phyloP scores from a whole-genome alignment of 805 yeast genomes.

The Teunomyces atbi region DNA sequence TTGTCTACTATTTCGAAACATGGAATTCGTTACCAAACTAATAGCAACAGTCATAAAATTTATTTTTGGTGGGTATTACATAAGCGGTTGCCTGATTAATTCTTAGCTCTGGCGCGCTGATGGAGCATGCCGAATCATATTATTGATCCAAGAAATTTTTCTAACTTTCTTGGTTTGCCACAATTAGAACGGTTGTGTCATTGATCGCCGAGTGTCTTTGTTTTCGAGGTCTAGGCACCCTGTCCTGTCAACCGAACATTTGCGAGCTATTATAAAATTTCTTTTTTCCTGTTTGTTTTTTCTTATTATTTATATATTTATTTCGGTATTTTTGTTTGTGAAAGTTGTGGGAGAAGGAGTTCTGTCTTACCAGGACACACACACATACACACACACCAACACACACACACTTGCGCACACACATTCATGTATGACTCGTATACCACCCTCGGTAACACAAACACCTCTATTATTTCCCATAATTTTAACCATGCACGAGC shows the following conservation, averaged over 20 bases:
- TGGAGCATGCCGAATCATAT: background rate
- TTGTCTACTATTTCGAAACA: no score
- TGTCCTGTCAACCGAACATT: background rate
- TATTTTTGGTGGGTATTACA: background rate
- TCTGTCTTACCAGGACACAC: background rate
- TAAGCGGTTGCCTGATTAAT: background rate
- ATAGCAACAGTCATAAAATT: background rate
- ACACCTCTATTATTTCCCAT: background rate
- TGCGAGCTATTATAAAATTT: background rate
- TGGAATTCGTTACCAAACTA: no score
- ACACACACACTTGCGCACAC: no score
- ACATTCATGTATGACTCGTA: no score
- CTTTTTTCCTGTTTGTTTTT: background rate
- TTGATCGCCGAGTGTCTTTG: background rate
- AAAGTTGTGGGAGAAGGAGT: background rate
- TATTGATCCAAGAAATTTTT: slow-evolving; percentile 1
- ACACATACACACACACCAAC: no score
- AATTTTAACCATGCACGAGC: background rate
- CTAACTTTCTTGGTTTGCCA: background rate
- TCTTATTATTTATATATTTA: no score
- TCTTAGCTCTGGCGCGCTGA: background rate
- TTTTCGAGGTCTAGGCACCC: slow-evolving; percentile 1
- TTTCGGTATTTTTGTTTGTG: background rate
- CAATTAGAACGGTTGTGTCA: background rate
- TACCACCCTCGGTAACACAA: no score